Percentiles rank a stretch among this genome's conserved stretches.
phyloP scores from a whole-genome alignment of 208 protist species.

The Acanthamoeba royreba region DNA sequence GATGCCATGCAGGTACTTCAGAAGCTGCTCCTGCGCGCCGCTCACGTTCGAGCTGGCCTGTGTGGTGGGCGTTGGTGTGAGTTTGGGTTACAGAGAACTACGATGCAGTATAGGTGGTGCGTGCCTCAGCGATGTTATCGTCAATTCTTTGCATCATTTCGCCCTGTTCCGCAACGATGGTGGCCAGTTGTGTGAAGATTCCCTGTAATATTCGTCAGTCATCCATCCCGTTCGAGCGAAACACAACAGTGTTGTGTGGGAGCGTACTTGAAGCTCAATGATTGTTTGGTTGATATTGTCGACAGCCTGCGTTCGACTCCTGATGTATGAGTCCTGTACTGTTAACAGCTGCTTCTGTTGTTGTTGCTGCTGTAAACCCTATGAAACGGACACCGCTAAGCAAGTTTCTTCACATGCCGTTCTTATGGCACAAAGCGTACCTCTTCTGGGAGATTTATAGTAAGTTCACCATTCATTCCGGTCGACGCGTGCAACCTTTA shows the following conservation, averaged over 20 bases:
- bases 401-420: no score
- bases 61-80: neutral
- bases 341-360: neutral
- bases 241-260: neutral
- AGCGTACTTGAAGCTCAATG: neutral
- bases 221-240: neutral
- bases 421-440: no score
- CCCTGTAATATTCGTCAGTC: neutral
- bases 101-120: no score
- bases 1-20: slow-evolving; percentile 13
- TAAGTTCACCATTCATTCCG: neutral
- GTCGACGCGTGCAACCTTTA: neutral
- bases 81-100: neutral
- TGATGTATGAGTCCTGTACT: neutral
- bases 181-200: neutral
- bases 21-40: neutral
- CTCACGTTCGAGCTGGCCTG: neutral
- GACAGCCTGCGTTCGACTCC: neutral
- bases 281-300: neutral
- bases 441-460: neutral
- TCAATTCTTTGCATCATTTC: slow-evolving; percentile 34
- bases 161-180: slow-evolving; percentile 1
- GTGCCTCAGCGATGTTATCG: neutral
- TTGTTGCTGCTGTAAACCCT: slow-evolving; percentile 12
- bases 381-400: no score